Base-by-base conservation (phyloP, 768 basidiomycete species). In the Mycena rosella region DNA sequence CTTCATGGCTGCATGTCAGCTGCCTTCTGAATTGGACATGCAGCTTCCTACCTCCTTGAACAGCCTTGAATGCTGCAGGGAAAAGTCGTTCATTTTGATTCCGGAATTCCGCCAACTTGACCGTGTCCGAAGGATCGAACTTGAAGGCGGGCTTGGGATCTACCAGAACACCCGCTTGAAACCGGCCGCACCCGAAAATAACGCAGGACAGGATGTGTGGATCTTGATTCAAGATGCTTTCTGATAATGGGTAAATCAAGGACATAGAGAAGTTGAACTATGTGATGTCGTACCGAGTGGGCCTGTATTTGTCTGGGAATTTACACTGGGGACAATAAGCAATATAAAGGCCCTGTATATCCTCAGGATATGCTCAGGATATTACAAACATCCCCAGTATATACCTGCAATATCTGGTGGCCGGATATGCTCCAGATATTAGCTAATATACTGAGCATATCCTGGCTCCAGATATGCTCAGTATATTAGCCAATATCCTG, bases 41-140 rank as follows among this genome's bases (percentile, higher is more conserved):
- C 34, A 15, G 8, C 22, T 10, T 20, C 27, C 3, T 34, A 81
- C 82, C 79, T 83, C 83, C 68, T 82, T 84, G 74, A 84, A 84
- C 6, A 86, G 69, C n/a, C 82, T 72, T 3, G 83, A 84, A 68
- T 84, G 83, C 36, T 80, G 75, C 17, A 83, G 83, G 0, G 82
- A 81, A 58, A 75, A 78, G 8, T 55, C 63, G 61, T 85, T 85
- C 57, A 80, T 74, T 63, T 78, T 74, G 48, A 82, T 81, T 78
- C 24, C 79, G 68, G 72, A 79, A 83, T 30, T 74, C 74, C 20
- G 72, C 73, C 3, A 83, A 61, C 60, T 73, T 74, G 3, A 36
- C 63, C 15, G 65, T 59, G 63, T 83, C 78, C 14, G 17, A 30
- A 4, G 79, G 74, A 64, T 82, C 80, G 53, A 84, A 79, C 26